Conservation (phyloP, 306 rosid genomes). For the Phaseolus lunatus region DNA sequence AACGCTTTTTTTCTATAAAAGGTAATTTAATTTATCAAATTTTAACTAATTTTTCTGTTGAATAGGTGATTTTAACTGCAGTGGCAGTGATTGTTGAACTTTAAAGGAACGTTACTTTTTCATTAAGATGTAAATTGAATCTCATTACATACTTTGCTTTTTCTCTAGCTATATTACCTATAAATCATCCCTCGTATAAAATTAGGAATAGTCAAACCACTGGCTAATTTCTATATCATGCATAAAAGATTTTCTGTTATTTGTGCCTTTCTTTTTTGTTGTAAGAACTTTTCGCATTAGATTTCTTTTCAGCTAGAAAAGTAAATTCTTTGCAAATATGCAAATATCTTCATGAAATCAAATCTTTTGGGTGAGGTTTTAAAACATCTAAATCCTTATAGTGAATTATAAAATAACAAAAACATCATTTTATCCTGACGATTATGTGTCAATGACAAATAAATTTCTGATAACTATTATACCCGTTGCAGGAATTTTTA, state of each 20-base stretch:
- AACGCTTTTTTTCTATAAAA: background rate
- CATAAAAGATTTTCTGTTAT: background rate
- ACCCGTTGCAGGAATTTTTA: no score
- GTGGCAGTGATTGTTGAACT: conserved; percentile 26
- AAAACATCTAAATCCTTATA: no score
- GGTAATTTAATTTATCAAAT: conserved; percentile 33
- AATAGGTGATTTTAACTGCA: conserved; percentile 18
- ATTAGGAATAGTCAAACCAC: background rate
- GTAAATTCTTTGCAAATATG: background rate
- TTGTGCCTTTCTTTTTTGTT: background rate
- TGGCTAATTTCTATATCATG: background rate
- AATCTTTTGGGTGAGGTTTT: background rate
- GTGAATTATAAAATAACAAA: no score
- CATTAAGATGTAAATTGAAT: conserved; percentile 30
- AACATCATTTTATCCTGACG: background rate
- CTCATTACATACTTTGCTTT: conserved; percentile 17
- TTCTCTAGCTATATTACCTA: background rate
- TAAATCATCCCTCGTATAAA: background rate
- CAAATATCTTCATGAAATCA: no score
- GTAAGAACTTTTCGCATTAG: background rate
- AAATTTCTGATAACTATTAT: no score
- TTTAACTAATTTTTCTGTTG: conserved; percentile 13
- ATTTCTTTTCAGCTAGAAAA: background rate
- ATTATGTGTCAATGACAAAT: background rate
- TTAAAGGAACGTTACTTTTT: background rate